phyloP scores from a whole-genome alignment of 495 filamentous ascomycete genomes.

The Xylaria nigripes region DNA sequence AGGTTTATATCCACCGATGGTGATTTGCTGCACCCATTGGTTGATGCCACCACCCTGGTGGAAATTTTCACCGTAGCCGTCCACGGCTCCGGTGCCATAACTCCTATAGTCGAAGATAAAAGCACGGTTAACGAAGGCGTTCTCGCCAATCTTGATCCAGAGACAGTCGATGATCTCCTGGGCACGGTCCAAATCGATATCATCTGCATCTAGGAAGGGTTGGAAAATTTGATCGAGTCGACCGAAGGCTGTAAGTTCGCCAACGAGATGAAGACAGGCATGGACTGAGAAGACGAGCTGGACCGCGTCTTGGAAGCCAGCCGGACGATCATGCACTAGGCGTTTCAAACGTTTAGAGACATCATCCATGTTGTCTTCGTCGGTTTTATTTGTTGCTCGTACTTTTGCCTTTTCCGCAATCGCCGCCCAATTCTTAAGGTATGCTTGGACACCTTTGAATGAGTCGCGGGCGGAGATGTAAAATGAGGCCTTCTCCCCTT shows the following conservation, averaged over 20 bases:
- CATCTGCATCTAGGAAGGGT: conserved; percentile 5
- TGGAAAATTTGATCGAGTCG: conserved; percentile 10
- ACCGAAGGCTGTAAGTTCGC: conserved; percentile 8
- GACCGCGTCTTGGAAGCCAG: conserved; percentile 8
- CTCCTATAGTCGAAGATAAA: conserved; percentile 10
- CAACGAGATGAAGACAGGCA: conserved; percentile 9
- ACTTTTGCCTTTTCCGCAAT: neutral
- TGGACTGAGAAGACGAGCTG: conserved; percentile 8
- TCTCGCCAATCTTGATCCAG: conserved; percentile 13
- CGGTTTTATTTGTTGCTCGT: neutral
- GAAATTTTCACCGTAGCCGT: conserved; percentile 6
- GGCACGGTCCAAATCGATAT: neutral
- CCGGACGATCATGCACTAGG: neutral
- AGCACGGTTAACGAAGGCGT: conserved; percentile 13
- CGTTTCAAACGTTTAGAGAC: conserved; percentile 2
- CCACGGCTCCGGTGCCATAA: conserved; percentile 5
- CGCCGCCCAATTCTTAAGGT: conserved; percentile 4
- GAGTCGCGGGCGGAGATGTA: conserved; percentile 5
- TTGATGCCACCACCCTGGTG: conserved; percentile 10
- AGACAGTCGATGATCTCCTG: conserved; percentile 9
- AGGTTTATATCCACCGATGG: conserved; percentile 7
- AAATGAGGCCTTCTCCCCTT: neutral
- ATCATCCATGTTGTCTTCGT: conserved; percentile 6
- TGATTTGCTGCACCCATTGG: conserved; percentile 11
- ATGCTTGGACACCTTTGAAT: conserved; percentile 4